Evolutionary conservation across 2,329 filamentous ascomycete species (phyloP), one percentile per base, ranked within the genome.

Genomic region (Stachybotrys echinatus): DNA sequence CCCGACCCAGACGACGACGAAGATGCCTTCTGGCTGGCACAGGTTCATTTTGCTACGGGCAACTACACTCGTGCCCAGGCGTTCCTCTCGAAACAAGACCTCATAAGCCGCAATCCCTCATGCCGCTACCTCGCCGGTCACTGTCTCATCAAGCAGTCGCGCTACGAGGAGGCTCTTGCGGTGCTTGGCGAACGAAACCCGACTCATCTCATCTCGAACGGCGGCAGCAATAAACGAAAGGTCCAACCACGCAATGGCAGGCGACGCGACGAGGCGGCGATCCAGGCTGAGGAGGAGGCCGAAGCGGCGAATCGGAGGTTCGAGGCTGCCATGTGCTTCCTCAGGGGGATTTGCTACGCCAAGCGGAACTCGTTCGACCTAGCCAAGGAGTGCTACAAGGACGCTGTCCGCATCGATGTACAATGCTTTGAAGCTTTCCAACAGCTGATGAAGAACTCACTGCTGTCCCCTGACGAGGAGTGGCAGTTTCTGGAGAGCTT

Each of bases 351-450:
- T 46, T 97, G 95, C 75, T 96, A 91, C 65, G 92, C 94, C 6
- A 96, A 96, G 70, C 89, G 96, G 67, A 99, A 97, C 68, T 89
- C 92, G 22, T 97, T 97, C 61, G 94, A 99, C 66, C 85, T 91
- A 31, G 94, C 94, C 48, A 96, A 96, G 67, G 92, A 97, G 61
- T 97, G 94, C 72, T 99, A 97, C 77, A 97, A 96, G 73, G 90
- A 95, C 61, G 94, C 94, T 2, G 91, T 97, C 43, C 84, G 89
- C 54, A 96, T 99, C 62, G 94, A 99, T 64, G 92, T 97, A 4
- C 92, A 96, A 67, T 99, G 94, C 70, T 97, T 96, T 64, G 94
- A 99, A 69, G 94, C 94, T 0, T 97, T 99, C 64, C 92, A 96
- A 61, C 92, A 97, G 73, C 80, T 99, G 49, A 96, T 97, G 85